Conservation (phyloP, 805 yeast genomes). For the Metschnikowia bowlesiae region DNA sequence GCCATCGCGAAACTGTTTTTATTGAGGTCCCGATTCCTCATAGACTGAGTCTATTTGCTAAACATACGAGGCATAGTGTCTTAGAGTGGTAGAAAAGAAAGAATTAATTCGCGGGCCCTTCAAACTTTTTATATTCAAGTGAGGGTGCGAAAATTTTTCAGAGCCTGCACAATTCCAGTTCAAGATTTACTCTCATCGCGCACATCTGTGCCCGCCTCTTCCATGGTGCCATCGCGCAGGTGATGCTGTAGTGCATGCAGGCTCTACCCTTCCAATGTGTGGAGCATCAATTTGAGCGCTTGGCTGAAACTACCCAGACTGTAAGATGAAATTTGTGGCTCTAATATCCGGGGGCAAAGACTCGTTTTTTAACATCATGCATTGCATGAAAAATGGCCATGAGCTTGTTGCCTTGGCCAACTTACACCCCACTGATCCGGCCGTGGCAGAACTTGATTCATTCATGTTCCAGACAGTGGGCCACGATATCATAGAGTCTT, state of each 20-base stretch:
- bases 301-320: background rate
- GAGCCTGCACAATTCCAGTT: conserved; percentile 1
- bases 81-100: conserved; percentile 14
- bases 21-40: conserved; percentile 74
- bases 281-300: background rate
- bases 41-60: conserved; percentile 12
- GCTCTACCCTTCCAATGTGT: background rate
- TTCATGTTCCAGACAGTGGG: conserved; percentile 99
- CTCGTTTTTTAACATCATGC: conserved; percentile 83
- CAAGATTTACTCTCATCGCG: conserved; percentile 1
- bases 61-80: conserved; percentile 64
- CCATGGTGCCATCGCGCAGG: background rate
- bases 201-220: background rate
- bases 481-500: conserved; percentile 64
- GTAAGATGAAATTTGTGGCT: conserved; percentile 81
- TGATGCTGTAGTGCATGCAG: background rate
- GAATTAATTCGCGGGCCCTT: background rate
- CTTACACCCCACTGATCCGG: conserved; percentile 55
- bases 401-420: conserved; percentile 83
- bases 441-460: conserved; percentile 69
- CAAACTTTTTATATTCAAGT: conserved; percentile 3
- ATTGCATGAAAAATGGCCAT: conserved; percentile 83
- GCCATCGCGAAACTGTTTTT: conserved; percentile 10
- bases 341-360: conserved; percentile 95
- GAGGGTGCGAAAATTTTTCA: conserved; percentile 9